Evolutionary conservation across 768 basidiomycete species (phyloP).

Genomic region (Daedalea quercina): DNA sequence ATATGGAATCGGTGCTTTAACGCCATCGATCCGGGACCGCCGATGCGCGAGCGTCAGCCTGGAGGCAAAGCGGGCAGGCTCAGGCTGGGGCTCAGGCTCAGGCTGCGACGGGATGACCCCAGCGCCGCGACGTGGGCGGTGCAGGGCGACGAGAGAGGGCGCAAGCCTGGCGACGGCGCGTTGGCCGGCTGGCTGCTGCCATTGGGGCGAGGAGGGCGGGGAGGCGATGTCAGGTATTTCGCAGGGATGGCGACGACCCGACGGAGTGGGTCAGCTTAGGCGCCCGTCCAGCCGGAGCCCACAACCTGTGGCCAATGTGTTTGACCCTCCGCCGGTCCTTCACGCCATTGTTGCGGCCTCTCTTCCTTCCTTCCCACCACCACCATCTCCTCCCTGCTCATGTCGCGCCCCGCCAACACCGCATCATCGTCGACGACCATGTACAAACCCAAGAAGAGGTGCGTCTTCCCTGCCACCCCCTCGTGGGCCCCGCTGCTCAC

Average conservation of each 20-base stretch:
- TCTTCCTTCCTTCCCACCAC: slow-evolving; percentile 34
- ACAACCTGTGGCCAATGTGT: slow-evolving; percentile 17
- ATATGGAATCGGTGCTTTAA: slow-evolving; percentile 6
- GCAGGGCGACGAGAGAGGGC: not conserved
- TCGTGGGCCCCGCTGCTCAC: slow-evolving; percentile 15
- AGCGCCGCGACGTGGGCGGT: not conserved
- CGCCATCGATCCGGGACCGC: slow-evolving; percentile 5
- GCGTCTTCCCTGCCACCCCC: slow-evolving; percentile 14
- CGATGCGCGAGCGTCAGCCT: not conserved
- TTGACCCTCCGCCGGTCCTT: slow-evolving; percentile 24
- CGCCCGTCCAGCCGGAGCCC: slow-evolving; percentile 14
- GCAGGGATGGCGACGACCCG: slow-evolving; percentile 14
- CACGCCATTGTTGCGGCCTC: slow-evolving; percentile 36
- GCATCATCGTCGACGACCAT: slow-evolving; percentile 23
- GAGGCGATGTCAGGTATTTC: not conserved
- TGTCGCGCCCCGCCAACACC: slow-evolving; percentile 23
- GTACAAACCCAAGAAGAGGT: slow-evolving; percentile 28
- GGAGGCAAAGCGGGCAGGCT: no score
- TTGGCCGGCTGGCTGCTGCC: slow-evolving; percentile 2
- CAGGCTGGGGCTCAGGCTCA: no score
- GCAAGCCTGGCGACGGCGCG: not conserved
- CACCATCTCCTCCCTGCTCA: slow-evolving; percentile 25
- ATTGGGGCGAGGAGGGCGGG: not conserved
- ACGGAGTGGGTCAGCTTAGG: slow-evolving; percentile 12
- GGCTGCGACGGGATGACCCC: no score